Evolutionary conservation across 805 yeast species (phyloP).

Genomic region (Diddensiella caesifluorescens): DNA sequence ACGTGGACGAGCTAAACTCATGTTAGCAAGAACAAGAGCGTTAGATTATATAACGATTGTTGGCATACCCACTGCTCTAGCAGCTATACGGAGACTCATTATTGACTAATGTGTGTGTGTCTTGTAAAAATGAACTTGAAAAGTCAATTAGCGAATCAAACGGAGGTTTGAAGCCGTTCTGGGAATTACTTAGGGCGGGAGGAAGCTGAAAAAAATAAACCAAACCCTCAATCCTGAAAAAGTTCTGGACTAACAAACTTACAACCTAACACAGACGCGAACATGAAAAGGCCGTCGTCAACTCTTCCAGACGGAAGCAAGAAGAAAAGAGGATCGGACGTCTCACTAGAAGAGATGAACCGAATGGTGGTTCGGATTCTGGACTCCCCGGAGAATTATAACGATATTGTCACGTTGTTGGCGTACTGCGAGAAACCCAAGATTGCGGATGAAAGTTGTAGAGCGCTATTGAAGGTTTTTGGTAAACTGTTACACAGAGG

Average conservation of each 20-base stretch:
- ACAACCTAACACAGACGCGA: too few species aligned
- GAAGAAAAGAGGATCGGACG: too few species aligned
- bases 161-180: too few species aligned
- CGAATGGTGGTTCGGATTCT: conserved; percentile 24
- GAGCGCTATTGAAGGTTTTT: conserved; percentile 43
- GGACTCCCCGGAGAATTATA: conserved; percentile 47
- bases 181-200: too few species aligned
- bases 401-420: conserved; percentile 48
- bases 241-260: too few species aligned
- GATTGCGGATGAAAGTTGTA: conserved; percentile 10
- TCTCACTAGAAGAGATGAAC: neutral
- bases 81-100: conserved; percentile 22
- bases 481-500: conserved; percentile 43
- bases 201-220: too few species aligned
- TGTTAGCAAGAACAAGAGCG: neutral
- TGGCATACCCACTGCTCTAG: conserved; percentile 19
- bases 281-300: too few species aligned
- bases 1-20: conserved; percentile 9
- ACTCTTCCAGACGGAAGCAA: too few species aligned
- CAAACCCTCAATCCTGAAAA: too few species aligned
- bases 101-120: neutral
- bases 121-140: too few species aligned
- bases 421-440: conserved; percentile 33
- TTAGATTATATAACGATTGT: neutral
- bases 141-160: too few species aligned